phyloP scores from a whole-genome alignment of 177 flowering plant genomes.

The Telopea speciosissima region DNA sequence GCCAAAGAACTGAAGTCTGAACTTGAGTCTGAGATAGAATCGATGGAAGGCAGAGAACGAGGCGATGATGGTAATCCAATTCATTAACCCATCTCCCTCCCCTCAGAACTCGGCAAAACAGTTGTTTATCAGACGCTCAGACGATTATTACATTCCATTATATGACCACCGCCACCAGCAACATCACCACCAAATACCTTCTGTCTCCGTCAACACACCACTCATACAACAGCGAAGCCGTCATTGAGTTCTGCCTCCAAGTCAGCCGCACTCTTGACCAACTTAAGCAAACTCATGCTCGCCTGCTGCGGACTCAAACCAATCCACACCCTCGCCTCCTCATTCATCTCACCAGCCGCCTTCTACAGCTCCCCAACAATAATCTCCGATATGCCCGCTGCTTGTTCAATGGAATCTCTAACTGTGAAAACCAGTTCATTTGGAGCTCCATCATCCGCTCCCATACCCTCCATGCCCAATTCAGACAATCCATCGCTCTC shows the following conservation, averaged over 20 bases:
- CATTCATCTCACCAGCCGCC: slow-evolving; percentile 7
- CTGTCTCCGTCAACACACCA: slow-evolving; percentile 5
- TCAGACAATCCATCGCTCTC: slow-evolving; percentile 13
- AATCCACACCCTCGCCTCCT: slow-evolving; percentile 7
- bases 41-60: too few relatives aligned
- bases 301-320: slow-evolving; percentile 11
- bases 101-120: too few relatives aligned
- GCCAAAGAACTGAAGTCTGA: too few relatives aligned
- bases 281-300: slow-evolving; percentile 21
- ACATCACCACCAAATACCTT: neutral
- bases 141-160: neutral
- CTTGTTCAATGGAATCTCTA: slow-evolving; percentile 19
- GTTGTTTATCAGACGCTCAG: neutral
- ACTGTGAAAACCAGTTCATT: slow-evolving; percentile 19
- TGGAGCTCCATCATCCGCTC: slow-evolving; percentile 30
- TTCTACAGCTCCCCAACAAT: slow-evolving; percentile 1
- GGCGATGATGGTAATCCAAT: too few relatives aligned
- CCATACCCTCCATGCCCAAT: slow-evolving; percentile 19
- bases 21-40: too few relatives aligned
- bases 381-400: slow-evolving; percentile 12
- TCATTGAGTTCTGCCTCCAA: slow-evolving; percentile 19
- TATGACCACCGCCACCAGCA: neutral
- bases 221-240: slow-evolving; percentile 8
- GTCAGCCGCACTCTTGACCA: slow-evolving; percentile 18
- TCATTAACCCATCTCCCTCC: too few relatives aligned